Evolutionary conservation across 2,329 filamentous ascomycete genomes (phyloP).

Genomic region (Claviceps capensis): DNA sequence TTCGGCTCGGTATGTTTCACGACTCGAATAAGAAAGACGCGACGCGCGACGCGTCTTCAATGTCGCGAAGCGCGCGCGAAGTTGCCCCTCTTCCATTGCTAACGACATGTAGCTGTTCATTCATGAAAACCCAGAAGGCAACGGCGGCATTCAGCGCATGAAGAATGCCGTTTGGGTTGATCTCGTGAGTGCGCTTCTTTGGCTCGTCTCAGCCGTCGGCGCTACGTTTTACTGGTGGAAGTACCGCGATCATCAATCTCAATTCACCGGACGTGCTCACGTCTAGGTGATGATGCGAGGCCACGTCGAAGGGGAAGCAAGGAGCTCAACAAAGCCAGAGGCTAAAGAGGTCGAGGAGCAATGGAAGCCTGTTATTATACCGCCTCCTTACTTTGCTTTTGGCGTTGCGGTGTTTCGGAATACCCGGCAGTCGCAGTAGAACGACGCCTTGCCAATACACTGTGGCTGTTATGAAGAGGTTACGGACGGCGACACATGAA

Average conservation of each 20-base stretch:
- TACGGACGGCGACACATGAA: neutral
- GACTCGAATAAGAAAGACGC: neutral
- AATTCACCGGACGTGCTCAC: conserved; percentile 46
- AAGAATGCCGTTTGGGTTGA: conserved; percentile 80
- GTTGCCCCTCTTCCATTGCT: neutral
- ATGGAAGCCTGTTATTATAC: neutral
- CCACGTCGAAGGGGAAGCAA: neutral
- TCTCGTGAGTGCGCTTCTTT: conserved; percentile 59
- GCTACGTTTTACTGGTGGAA: conserved; percentile 45
- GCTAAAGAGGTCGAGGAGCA: neutral
- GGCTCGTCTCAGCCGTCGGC: conserved; percentile 50
- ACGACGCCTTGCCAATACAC: neutral
- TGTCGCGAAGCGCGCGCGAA: neutral
- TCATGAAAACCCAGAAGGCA: conserved; percentile 48
- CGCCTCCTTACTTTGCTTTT: conserved; percentile 1
- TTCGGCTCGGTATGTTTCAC: conserved; percentile 50
- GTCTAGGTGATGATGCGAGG: conserved; percentile 23
- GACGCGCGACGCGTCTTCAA: neutral
- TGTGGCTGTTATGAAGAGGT: neutral
- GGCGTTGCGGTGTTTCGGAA: conserved; percentile 3
- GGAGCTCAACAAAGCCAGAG: neutral
- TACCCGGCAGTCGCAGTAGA: neutral
- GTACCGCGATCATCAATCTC: conserved; percentile 35
- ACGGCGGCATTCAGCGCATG: conserved; percentile 57
- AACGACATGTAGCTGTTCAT: conserved; percentile 48